Base-by-base conservation (phyloP, 305 asterid genomes). In the Fraxinus velutina region DNA sequence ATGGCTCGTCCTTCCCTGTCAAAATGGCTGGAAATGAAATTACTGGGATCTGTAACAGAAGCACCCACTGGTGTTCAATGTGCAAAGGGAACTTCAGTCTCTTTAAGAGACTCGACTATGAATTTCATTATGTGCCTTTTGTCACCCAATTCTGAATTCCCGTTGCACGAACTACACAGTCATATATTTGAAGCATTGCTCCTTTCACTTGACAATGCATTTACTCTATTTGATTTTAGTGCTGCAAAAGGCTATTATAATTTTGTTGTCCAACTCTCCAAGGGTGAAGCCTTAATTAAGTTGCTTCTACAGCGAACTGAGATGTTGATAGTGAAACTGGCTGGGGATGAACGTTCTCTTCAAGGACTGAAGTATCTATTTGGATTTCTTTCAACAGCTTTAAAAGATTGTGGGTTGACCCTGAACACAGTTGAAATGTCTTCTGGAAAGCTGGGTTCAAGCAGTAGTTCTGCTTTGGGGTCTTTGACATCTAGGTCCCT, bases 11-110 rank as follows among this genome's bases (percentile, higher is more conserved):
- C 52, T 83, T 87, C 83, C 87, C 89, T 96, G 24, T 88, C 93
- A 5, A 92, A 88, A 89, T 96, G 99, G 99, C 88, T 96, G 77
- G 97, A 91, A 86, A 86, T 84, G 76, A 93, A 98, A 90, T 88
- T 96, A 83, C 83, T 96, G 76, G 98, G 98, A 82, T 86, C 88
- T 79, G 87, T 85, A 74, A 78, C 83, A 50, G 94, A 90, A 83
- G 79, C 91, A 78, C 83, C 90, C 6, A 83, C 76, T 80, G 92
- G 88, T 12, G 86, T 78, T 32, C 60, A 64, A 78, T 85, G 86
- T 84, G 88, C 85, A 77, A 87, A 88, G 87, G 97, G 86, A 87
- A 81, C 91, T 83, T 90, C 98, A 77, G 87, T 80, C 75, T 84
- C 96, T 84, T 75, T 96, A 76, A 90, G 97, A 87, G 98, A 91